These are phyloP conservation scores for Amesomyces nigricolor DNA, from an alignment of 2,329 filamentous ascomycete species.

Conservation along the genomic window DNA sequence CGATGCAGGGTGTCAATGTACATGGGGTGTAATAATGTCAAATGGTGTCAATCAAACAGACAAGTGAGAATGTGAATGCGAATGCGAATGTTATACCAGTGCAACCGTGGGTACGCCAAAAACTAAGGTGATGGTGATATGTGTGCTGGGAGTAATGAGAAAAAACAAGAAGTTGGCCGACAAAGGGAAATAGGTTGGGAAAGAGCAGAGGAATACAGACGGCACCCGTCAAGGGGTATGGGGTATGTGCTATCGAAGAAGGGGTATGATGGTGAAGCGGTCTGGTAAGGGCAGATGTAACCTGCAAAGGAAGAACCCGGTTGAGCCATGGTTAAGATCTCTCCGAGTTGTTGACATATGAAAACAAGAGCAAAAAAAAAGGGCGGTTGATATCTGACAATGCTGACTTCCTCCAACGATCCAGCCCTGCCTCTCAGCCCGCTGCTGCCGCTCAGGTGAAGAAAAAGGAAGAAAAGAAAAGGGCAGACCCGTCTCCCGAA, in stretches of 20 bases:
- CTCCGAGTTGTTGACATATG: conserved; percentile 15
- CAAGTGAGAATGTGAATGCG: background rate
- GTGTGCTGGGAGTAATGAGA: background rate
- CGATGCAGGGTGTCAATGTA: no score
- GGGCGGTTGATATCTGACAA: conserved; percentile 14
- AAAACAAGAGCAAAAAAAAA: conserved; percentile 5
- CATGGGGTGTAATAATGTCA: no score
- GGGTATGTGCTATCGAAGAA: background rate
- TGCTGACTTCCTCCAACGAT: conserved; percentile 6
- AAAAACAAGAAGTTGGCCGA: background rate
- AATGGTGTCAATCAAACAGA: background rate
- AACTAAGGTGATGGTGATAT: background rate
- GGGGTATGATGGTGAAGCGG: background rate
- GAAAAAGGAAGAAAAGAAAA: conserved; percentile 15
- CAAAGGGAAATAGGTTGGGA: conserved; percentile 6
- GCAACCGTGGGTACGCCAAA: background rate
- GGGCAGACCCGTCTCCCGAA: conserved; percentile 13
- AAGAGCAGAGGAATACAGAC: conserved; percentile 2
- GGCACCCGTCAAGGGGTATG: conserved; percentile 11
- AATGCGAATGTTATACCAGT: background rate
- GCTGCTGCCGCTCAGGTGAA: conserved; percentile 11
- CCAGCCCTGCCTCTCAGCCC: background rate
- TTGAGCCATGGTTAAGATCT: conserved; percentile 9
- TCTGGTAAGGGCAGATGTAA: background rate
- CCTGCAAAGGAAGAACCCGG: background rate